phyloP scores from a whole-genome alignment of 352 stramenopile genomes.

The Phytophthora pisi region DNA sequence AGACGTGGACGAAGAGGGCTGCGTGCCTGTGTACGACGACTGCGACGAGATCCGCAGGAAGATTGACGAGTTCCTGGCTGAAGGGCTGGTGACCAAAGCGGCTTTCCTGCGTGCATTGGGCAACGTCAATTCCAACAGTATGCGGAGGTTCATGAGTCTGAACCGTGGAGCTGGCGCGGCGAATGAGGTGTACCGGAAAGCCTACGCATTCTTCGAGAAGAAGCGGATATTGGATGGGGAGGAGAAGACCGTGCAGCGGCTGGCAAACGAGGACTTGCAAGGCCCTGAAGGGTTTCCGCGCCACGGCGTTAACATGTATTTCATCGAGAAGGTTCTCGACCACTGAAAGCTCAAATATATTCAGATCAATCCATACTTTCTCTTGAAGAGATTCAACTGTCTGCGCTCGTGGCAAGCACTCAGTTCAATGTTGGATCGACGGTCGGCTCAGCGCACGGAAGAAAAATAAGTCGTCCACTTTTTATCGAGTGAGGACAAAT shows the following conservation, averaged over 20 bases:
- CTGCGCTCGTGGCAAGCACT: no score
- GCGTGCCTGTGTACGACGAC: not conserved
- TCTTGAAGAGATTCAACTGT: no score
- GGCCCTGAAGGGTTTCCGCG: not conserved
- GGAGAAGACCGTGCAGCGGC: not conserved
- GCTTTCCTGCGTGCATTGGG: not conserved
- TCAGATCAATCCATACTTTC: no score
- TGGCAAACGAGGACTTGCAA: not conserved
- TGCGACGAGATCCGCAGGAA: slow-evolving; percentile 1
- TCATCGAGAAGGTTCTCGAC: not conserved
- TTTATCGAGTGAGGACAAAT: no score
- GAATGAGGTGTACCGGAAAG: slow-evolving; percentile 2
- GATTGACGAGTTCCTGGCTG: not conserved
- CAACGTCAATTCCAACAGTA: slow-evolving; percentile 4
- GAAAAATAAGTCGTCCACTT: no score
- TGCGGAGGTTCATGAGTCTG: slow-evolving; percentile 3
- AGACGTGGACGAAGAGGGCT: not conserved
- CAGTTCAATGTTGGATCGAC: no score
- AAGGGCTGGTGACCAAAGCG: not conserved
- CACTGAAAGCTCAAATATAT: not conserved
- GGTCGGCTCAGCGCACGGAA: no score
- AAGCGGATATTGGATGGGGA: not conserved
- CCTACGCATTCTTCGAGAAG: slow-evolving; percentile 1
- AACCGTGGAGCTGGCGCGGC: not conserved
- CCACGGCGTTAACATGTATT: not conserved